These are phyloP conservation scores for Parafenestella ontariensis DNA, from an alignment of 2,329 filamentous ascomycete species.

Conservation along the genomic window DNA sequence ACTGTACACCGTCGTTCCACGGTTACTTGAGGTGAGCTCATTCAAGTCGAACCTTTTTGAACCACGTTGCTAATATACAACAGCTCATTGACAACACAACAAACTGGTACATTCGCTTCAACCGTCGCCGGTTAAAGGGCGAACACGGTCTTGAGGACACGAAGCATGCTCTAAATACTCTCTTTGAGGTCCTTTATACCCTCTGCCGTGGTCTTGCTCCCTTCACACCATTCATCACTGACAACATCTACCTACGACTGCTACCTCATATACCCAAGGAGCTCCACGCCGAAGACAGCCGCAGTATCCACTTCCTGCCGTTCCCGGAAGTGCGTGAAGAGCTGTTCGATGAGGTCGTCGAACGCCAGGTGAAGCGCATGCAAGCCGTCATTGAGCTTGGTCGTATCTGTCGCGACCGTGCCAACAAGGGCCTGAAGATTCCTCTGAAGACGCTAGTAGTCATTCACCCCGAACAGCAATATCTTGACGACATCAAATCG, in stretches of 20 bases:
- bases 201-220: constrained; percentile 87
- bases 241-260: constrained; percentile 89
- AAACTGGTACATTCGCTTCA: constrained; percentile 99
- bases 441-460: constrained; percentile 89
- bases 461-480: constrained; percentile 82
- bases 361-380: constrained; percentile 88
- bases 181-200: constrained; percentile 93
- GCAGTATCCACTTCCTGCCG: constrained; percentile 89
- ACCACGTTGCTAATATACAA: constrained; percentile 6
- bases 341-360: constrained; percentile 84
- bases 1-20: constrained; percentile 86
- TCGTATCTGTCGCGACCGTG: constrained; percentile 83
- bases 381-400: constrained; percentile 93
- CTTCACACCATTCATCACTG: constrained; percentile 94
- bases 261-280: constrained; percentile 80
- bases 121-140: constrained; percentile 88
- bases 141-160: constrained; percentile 88
- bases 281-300: constrained; percentile 72
- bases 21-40: constrained; percentile 65
- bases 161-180: constrained; percentile 86
- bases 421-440: constrained; percentile 85
- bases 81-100: constrained; percentile 88
- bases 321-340: constrained; percentile 90
- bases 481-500: constrained; percentile 84
- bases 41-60: not conserved